Percentiles rank a stretch among this genome's conserved stretches.
phyloP scores from a whole-genome alignment of 768 basidiomycete species.

The Trametes cubensis region DNA sequence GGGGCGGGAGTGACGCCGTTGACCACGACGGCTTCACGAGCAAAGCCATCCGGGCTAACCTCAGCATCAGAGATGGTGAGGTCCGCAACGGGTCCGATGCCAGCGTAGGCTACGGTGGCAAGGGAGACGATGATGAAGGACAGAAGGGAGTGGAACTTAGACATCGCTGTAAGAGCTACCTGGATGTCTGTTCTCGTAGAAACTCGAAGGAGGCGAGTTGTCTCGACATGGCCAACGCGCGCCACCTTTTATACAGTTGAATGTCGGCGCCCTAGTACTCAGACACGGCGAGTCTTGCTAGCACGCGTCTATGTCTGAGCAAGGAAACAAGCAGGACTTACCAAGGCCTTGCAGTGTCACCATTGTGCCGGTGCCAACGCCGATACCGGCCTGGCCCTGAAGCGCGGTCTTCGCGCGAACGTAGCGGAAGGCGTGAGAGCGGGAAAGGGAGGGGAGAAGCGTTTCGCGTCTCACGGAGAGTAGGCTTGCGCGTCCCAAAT shows the following conservation, averaged over 20 bases:
- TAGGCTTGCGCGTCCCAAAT: constrained; percentile 6
- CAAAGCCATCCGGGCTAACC: constrained; percentile 35
- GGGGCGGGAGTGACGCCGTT: constrained; percentile 26
- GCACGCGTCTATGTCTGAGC: neutral
- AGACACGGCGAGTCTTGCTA: neutral
- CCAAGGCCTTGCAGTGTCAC: neutral
- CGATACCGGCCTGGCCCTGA: constrained; percentile 12
- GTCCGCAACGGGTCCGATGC: constrained; percentile 24
- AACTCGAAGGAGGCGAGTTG: constrained; percentile 16
- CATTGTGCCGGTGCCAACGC: constrained; percentile 4
- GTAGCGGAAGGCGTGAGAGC: neutral
- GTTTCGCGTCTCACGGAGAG: constrained; percentile 3
- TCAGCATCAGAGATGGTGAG: constrained; percentile 21
- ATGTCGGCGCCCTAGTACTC: neutral
- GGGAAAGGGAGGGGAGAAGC: neutral
- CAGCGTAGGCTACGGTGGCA: constrained; percentile 7
- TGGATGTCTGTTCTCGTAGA: neutral
- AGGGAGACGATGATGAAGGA: constrained; percentile 12
- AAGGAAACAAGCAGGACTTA: neutral
- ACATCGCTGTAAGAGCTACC: constrained; percentile 6
- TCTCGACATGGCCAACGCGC: neutral
- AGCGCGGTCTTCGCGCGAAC: constrained; percentile 4
- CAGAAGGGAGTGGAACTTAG: constrained; percentile 20
- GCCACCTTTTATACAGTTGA: constrained; percentile 11
- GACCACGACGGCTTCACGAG: constrained; percentile 25